Conservation (phyloP, 2,329 filamentous ascomycete species). For the Colletotrichum godetiae region DNA sequence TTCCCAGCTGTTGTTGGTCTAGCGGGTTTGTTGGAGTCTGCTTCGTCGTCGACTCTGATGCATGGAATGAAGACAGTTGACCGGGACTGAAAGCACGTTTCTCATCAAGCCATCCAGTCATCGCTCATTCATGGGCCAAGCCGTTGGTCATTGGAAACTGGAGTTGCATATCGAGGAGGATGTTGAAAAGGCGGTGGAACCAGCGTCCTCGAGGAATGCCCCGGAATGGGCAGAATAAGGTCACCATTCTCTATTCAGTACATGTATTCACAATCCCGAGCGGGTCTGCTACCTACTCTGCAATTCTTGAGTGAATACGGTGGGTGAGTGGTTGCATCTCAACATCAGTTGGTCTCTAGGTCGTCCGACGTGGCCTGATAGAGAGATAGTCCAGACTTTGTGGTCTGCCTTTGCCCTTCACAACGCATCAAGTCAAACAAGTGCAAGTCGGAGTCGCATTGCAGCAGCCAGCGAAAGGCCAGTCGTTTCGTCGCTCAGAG, state of each 20-base stretch:
- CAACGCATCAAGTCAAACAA: background rate
- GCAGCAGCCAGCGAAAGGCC: conserved; percentile 13
- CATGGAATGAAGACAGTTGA: conserved; percentile 7
- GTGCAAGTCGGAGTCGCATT: conserved; percentile 17
- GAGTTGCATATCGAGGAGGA: background rate
- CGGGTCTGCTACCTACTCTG: background rate
- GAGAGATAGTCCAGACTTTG: background rate
- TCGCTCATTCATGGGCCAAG: background rate
- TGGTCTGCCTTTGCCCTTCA: background rate
- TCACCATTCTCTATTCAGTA: background rate
- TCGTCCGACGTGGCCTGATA: conserved; percentile 19
- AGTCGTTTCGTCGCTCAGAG: background rate
- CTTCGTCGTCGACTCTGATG: conserved; percentile 3
- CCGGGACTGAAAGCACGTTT: background rate
- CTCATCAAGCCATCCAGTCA: background rate
- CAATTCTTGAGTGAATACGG: background rate
- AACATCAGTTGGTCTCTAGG: background rate
- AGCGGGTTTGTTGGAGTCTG: background rate
- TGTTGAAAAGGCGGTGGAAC: conserved; percentile 14
- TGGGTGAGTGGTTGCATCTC: background rate
- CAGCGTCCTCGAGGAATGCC: background rate
- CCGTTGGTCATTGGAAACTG: background rate
- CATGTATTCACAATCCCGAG: background rate
- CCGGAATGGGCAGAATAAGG: conserved; percentile 6
- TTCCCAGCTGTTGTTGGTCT: background rate